Conservation (phyloP, 371 early-diverging fungal genomes). For the Rhizopus stolonifer region DNA sequence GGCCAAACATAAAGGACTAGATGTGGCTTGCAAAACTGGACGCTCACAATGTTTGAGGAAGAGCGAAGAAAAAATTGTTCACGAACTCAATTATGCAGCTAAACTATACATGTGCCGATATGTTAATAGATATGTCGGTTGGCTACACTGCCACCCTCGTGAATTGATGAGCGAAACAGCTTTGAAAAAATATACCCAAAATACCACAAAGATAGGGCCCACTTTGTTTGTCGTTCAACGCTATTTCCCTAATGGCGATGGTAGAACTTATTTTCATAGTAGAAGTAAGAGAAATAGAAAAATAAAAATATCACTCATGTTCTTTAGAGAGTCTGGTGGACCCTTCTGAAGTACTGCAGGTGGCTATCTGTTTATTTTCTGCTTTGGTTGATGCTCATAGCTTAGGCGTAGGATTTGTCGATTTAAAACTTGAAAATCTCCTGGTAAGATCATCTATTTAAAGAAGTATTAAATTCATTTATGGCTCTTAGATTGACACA, state of each 20-base stretch:
- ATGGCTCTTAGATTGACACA: slow-evolving; percentile 21
- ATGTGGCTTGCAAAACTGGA: slow-evolving; percentile 34
- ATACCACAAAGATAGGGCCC: background rate
- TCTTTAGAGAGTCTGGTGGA: slow-evolving; percentile 14
- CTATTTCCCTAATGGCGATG: slow-evolving; percentile 30
- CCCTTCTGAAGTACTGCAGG: slow-evolving; percentile 28
- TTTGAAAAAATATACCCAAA: background rate
- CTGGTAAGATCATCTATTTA: slow-evolving; percentile 15
- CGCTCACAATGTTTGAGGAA: slow-evolving; percentile 8
- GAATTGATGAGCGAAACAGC: background rate
- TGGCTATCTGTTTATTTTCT: slow-evolving; percentile 32
- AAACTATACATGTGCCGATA: slow-evolving; percentile 26
- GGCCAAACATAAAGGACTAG: slow-evolving; percentile 17
- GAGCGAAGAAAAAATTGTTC: slow-evolving; percentile 5
- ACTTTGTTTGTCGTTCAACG: slow-evolving; percentile 26
- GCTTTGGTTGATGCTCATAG: slow-evolving; percentile 33
- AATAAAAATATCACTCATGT: background rate
- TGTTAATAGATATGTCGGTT: slow-evolving; percentile 31
- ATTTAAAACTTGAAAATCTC: slow-evolving; percentile 42
- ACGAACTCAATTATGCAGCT: slow-evolving; percentile 34
- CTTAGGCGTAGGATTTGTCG: slow-evolving; percentile 35
- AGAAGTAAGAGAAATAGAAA: slow-evolving; percentile 13
- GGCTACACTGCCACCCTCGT: slow-evolving; percentile 11
- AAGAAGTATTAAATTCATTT: background rate
- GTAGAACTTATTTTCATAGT: slow-evolving; percentile 28